Evolutionary conservation across 2,329 filamentous ascomycete genomes (phyloP).

Genomic region (Moelleriella libera): DNA sequence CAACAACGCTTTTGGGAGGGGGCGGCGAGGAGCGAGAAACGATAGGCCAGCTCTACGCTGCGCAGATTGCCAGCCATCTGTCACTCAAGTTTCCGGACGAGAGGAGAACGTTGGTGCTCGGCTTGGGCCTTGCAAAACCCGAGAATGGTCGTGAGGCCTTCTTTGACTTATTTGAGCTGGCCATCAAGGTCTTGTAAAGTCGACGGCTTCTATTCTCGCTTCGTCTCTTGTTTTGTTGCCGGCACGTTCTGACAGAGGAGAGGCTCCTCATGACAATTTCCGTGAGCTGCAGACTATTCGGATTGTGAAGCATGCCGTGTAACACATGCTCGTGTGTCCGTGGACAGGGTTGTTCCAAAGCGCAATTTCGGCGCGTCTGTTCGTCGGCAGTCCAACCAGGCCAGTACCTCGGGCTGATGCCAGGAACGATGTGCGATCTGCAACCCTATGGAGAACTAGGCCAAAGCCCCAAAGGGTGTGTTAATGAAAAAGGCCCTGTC

Average conservation of each 20-base stretch:
- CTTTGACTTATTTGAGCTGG: conserved; percentile 50
- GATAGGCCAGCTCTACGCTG: conserved; percentile 75
- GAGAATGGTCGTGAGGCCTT: conserved; percentile 41
- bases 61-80: conserved; percentile 74
- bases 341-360: no score
- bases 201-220: no score
- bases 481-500: no score
- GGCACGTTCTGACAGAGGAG: no score
- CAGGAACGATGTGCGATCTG: no score
- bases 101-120: conserved; percentile 44
- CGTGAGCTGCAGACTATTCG: no score
- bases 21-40: conserved; percentile 69
- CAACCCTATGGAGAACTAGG: no score
- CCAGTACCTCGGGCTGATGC: background rate
- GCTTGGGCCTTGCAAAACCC: conserved; percentile 40
- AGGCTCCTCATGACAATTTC: no score
- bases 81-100: conserved; percentile 55
- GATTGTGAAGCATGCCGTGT: no score
- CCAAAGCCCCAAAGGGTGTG: no score
- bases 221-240: no score
- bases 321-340: no score
- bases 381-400: background rate
- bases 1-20: conserved; percentile 75
- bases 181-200: conserved; percentile 37
- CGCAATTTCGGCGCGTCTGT: background rate